These are phyloP conservation scores for Leccinum longicurvipes DNA, from an alignment of 768 basidiomycete species.

Conservation along the genomic window DNA sequence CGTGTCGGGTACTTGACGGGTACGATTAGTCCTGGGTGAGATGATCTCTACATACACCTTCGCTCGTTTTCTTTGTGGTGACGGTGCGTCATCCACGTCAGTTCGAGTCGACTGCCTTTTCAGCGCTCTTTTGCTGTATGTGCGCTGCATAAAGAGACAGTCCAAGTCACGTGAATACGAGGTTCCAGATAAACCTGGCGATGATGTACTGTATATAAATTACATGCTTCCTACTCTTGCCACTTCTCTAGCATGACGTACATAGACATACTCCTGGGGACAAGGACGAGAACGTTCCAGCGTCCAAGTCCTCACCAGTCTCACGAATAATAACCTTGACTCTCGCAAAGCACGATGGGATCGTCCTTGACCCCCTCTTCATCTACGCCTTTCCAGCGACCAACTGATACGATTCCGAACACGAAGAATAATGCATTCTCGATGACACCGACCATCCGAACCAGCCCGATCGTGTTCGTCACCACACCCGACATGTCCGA, in stretches of 20 bases:
- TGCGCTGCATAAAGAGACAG: conserved; percentile 28
- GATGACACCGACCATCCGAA: conserved; percentile 67
- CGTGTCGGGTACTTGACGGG: too few relatives aligned
- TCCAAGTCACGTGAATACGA: background rate
- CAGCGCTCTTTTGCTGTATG: conserved; percentile 34
- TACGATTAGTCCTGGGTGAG: background rate
- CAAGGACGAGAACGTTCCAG: background rate
- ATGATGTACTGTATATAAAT: too few relatives aligned
- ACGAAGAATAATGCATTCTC: conserved; percentile 79
- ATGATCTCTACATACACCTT: conserved; percentile 32
- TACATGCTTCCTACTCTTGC: too few relatives aligned
- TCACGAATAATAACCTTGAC: conserved; percentile 53
- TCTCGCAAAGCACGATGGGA: conserved; percentile 62
- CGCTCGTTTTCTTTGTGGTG: conserved; percentile 23
- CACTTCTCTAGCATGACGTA: conserved; percentile 37
- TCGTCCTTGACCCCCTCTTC: conserved; percentile 68
- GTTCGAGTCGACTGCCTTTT: background rate
- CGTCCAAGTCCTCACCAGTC: background rate
- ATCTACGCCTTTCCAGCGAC: conserved; percentile 73
- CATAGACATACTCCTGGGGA: conserved; percentile 42
- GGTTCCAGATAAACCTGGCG: too few relatives aligned
- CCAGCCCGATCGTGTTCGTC: conserved; percentile 82
- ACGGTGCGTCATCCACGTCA: background rate
- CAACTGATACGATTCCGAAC: conserved; percentile 80
- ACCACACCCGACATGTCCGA: conserved; percentile 65